Evolutionary conservation across 1,139 yeast species (phyloP), one percentile per base, ranked within the genome.

Genomic region (Protomyces arabidopsidicola): DNA sequence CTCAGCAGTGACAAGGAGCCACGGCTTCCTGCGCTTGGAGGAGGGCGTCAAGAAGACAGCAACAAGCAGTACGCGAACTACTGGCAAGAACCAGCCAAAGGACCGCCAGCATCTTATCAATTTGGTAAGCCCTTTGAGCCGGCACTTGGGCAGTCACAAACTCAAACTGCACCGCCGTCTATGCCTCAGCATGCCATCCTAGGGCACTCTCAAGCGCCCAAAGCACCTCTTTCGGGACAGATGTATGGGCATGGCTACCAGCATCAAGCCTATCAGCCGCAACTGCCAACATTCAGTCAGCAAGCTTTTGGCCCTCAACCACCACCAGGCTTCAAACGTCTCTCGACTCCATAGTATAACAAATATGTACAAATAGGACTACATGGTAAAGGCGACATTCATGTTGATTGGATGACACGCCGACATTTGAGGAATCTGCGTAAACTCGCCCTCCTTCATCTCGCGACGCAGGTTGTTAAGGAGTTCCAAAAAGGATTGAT

Each of bases 381-480:
- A 50, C 36, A 50, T 20, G 5, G 36, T 50, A 34, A 50, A 50
- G 12, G 36, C 34, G 34, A 59, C 34, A 16, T 59, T 59, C 18
- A 53, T 31, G 20, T 59, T 57, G 27, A 59, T 24, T 8, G 63
- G 63, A 42, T 59, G 63, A 27, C 63, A 51, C 20, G 57, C 39
- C 16, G 52, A 14, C 38, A 59, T 24, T 16, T 59, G 63, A 12
- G 63, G 63, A 20, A 24, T 35, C 45, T 59, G 63, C 27, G 57
- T 24, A 39, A 51, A 59, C 24, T 57, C 38, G 36, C 53, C 48
- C 48, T 42, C 48, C 12, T 27, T 45, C 36, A 59, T 18, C 22
- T 86, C 83, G 27, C 79, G 74, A 74, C 98, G 82, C 86, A 90
- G 86, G 69, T 86, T 85, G 75, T 89, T 90, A 74, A 91, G 79